These are phyloP conservation scores for Dispira simplex DNA, from an alignment of 192 early-diverging fungal genomes.

Conservation along the genomic window DNA sequence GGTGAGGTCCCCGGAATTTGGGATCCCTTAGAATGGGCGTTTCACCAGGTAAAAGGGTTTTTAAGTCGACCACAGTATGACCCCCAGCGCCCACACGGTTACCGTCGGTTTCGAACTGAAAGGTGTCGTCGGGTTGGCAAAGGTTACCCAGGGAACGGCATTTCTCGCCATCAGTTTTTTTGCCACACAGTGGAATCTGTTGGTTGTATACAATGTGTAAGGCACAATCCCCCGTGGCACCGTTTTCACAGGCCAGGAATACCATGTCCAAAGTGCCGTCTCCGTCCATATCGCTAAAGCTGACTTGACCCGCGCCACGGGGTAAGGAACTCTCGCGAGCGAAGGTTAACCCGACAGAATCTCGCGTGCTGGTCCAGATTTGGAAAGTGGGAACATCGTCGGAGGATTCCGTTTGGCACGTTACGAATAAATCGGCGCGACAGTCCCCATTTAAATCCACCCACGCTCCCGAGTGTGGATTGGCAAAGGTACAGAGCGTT, in stretches of 20 bases:
- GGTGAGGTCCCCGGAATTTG: constrained; percentile 32
- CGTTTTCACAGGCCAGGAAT: constrained; percentile 1
- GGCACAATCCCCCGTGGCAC: constrained; percentile 21
- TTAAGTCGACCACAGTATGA: constrained; percentile 14
- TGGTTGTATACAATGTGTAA: constrained; percentile 69
- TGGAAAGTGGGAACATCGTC: constrained; percentile 33
- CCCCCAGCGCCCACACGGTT: constrained; percentile 19
- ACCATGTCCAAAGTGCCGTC: constrained; percentile 11
- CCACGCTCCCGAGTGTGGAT: constrained; percentile 87
- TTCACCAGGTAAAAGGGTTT: constrained; percentile 30
- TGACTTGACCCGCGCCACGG: constrained; percentile 47
- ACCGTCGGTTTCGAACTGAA: constrained; percentile 32
- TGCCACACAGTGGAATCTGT: constrained; percentile 60
- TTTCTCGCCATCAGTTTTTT: constrained; percentile 17
- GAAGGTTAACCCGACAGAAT: constrained; percentile 48
- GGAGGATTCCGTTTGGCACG: constrained; percentile 35
- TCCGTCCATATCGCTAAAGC: constrained; percentile 72
- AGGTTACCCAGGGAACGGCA: constrained; percentile 52
- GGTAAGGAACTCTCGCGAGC: constrained; percentile 44
- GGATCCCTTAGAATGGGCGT: constrained; percentile 23
- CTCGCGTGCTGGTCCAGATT: constrained; percentile 56
- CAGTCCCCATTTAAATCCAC: constrained; percentile 90
- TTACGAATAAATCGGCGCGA: constrained; percentile 55
- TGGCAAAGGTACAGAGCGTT: constrained; percentile 37
- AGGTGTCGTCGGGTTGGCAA: constrained; percentile 55